Evolutionary conservation across 495 filamentous ascomycete genomes (phyloP).

Genomic region (Rusavskia elegans): DNA sequence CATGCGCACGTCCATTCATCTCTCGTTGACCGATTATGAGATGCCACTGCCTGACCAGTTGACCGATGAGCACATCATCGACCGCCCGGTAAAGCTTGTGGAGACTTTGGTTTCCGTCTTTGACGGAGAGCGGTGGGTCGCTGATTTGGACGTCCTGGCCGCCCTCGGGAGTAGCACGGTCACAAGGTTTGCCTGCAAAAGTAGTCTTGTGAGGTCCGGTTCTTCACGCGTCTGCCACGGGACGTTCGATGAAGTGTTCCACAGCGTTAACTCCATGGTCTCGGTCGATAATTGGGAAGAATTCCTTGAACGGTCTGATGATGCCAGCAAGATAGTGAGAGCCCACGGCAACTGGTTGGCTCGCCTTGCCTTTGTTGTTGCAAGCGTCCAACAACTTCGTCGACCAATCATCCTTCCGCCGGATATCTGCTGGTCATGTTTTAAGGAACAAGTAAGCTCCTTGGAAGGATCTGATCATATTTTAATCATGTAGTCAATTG

Average conservation of each 20-base stretch:
- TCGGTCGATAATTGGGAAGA: slow-evolving; percentile 14
- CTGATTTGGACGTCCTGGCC: slow-evolving; percentile 3
- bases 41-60: not conserved
- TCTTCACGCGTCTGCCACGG: too few relatives aligned
- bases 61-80: not conserved
- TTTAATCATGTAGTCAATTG: too few relatives aligned
- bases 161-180: not conserved
- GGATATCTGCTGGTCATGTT: not conserved
- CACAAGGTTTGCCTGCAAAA: too few relatives aligned
- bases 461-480: too few relatives aligned
- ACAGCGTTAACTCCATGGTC: not conserved
- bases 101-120: slow-evolving; percentile 8
- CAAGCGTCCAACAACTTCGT: slow-evolving; percentile 2
- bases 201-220: too few relatives aligned
- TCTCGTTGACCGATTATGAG: slow-evolving; percentile 6
- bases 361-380: slow-evolving; percentile 5
- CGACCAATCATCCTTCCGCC: not conserved
- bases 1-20: slow-evolving; percentile 4
- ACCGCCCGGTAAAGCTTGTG: slow-evolving; percentile 3
- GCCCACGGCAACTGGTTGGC: slow-evolving; percentile 13
- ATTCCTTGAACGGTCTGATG: slow-evolving; percentile 7
- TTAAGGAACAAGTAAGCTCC: too few relatives aligned
- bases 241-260: too few relatives aligned
- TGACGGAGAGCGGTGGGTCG: slow-evolving; percentile 8
- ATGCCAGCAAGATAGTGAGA: slow-evolving; percentile 3